These are phyloP conservation scores for Acanthamoeba healyi DNA, from an alignment of 208 protist genomes.

Conservation along the genomic window DNA sequence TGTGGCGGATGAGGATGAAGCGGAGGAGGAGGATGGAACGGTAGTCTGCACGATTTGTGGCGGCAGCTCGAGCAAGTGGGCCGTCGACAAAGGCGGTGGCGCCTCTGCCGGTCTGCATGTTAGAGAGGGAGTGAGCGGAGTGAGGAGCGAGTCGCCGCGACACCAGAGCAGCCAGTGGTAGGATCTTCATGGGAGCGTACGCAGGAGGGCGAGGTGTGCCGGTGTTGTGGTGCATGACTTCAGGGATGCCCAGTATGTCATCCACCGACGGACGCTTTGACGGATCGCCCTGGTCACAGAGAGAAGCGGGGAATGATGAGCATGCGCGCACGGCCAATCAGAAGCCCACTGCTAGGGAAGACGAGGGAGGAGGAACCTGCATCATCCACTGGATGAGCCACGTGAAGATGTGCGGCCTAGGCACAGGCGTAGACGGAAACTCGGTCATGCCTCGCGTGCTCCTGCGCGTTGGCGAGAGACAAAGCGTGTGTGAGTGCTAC, in stretches of 20 bases:
- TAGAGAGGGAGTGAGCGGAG: not conserved
- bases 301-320: too few relatives aligned
- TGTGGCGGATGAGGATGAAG: too few relatives aligned
- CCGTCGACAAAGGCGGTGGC: conserved; percentile 5
- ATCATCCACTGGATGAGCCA: conserved; percentile 60
- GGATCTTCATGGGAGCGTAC: not conserved
- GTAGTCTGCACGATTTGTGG: conserved; percentile 29
- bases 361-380: not conserved
- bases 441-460: not conserved
- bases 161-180: not conserved
- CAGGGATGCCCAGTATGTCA: not conserved
- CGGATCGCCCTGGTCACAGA: conserved; percentile 3
- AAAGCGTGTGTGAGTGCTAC: too few relatives aligned
- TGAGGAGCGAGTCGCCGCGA: too few relatives aligned
- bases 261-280: conserved; percentile 7
- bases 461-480: too few relatives aligned
- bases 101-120: conserved; percentile 16
- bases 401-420: not conserved
- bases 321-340: too few relatives aligned
- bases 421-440: not conserved
- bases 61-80: conserved; percentile 9
- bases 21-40: not conserved
- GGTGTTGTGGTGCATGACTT: conserved; percentile 23
- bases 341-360: not conserved
- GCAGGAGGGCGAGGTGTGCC: not conserved